These are phyloP conservation scores for Dryas alaskensis DNA, from an alignment of 306 rosid genomes.

Conservation along the genomic window DNA sequence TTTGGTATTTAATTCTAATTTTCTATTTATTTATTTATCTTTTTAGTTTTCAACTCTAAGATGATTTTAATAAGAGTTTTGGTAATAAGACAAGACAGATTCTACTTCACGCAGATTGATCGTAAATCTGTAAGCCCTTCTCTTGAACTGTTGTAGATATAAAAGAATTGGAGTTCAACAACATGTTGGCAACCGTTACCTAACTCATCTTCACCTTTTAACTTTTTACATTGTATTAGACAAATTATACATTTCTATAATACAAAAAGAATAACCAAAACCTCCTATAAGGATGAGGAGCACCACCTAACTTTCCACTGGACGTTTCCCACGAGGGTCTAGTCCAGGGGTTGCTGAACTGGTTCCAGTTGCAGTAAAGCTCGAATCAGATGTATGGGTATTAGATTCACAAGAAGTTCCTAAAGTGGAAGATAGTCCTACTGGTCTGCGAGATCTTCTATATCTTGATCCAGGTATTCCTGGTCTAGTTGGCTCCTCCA, in stretches of 20 bases:
- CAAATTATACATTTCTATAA: not conserved
- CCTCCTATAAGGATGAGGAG: not conserved
- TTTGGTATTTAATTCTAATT: no score
- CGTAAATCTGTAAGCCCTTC: not conserved
- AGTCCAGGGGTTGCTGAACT: not conserved
- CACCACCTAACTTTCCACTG: conserved; percentile 34
- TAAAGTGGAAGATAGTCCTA: conserved; percentile 42
- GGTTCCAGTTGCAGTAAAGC: conserved; percentile 36
- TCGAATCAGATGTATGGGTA: conserved; percentile 44
- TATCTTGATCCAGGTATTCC: conserved; percentile 66
- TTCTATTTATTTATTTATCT: no score
- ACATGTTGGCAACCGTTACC: not conserved
- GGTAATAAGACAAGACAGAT: no score
- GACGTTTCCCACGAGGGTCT: conserved; percentile 60
- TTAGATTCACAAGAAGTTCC: conserved; percentile 50
- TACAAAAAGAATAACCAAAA: conserved; percentile 30
- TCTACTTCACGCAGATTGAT: no score
- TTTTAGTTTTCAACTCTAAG: no score
- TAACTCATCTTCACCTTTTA: not conserved
- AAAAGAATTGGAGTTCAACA: not conserved
- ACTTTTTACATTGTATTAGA: not conserved
- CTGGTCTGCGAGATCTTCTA: conserved; percentile 45
- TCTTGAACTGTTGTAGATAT: not conserved
- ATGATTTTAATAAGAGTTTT: no score
- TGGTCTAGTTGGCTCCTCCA: conserved; percentile 79